Evolutionary conservation across 768 basidiomycete genomes (phyloP).

Genomic region (Pulveroboletus sp.): DNA sequence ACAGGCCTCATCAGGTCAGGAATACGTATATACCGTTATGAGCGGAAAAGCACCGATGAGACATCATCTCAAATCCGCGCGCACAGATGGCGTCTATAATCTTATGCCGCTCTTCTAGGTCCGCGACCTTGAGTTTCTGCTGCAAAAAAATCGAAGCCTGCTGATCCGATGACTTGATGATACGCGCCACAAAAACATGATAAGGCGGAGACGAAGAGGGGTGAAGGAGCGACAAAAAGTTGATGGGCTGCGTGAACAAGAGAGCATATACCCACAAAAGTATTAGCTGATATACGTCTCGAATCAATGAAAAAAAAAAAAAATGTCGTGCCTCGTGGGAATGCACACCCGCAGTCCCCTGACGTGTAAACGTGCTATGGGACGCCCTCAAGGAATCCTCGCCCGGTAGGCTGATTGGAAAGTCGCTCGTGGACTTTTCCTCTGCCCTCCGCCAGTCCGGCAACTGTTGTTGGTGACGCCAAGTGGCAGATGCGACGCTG

Average conservation of each 20-base stretch:
- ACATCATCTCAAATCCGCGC: conserved; percentile 90
- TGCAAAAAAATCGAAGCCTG: conserved; percentile 89
- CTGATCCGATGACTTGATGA: conserved; percentile 86
- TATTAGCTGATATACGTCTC: conserved; percentile 10
- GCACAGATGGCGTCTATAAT: conserved; percentile 85
- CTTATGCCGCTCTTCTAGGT: conserved; percentile 68
- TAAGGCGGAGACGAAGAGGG: conserved; percentile 85
- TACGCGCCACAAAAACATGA: conserved; percentile 73
- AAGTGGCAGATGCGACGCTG: conserved; percentile 9
- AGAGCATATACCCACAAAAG: conserved; percentile 6
- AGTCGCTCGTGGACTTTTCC: conserved; percentile 25
- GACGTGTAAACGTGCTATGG: conserved; percentile 25
- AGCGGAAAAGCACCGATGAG: conserved; percentile 53
- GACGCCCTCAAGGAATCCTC: conserved; percentile 30
- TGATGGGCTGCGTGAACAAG: conserved; percentile 60
- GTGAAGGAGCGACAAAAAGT: conserved; percentile 80
- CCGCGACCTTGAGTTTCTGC: conserved; percentile 86
- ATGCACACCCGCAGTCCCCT: conserved; percentile 24
- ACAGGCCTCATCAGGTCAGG: conserved; percentile 7
- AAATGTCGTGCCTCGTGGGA: conserved; percentile 48
- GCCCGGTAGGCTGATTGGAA: conserved; percentile 18
- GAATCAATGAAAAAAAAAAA: conserved; percentile 4
- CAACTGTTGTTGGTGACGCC: conserved; percentile 28
- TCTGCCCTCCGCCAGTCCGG: conserved; percentile 43
- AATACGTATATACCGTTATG: not conserved